Base-by-base conservation (phyloP, 441 rosid genomes). In the Theobroma grandiflorum region DNA sequence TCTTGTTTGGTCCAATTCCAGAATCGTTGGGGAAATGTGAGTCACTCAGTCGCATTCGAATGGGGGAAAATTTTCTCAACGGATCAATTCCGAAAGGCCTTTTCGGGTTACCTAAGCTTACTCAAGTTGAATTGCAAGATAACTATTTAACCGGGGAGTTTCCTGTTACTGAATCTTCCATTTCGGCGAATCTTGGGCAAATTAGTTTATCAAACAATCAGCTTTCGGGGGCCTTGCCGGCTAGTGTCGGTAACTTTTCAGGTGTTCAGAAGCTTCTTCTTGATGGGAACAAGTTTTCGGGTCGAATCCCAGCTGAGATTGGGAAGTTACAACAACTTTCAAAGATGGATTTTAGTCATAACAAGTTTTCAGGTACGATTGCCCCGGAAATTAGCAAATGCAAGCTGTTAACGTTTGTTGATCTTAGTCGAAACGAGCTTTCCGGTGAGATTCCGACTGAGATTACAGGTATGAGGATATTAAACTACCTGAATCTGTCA, bases 181-280 rank as follows among this genome's bases (percentile, higher is more conserved):
- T 89, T 8, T 86, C 99, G 1, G 80, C 74, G 63, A 92, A 84
- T 75, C 91, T 96, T 0, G 99, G 98, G 42, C 98, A 94, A 88
- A 86, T 96, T 59, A 94, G 93, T 78, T 86, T 96, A 11, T 96
- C 99, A 0, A 92, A 94, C 88, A 96, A 96, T 78, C 89, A 88
- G 79, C 92, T 96, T 15, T 87, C 93, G 0, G 99, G 99, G 71
- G 79, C 90, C 2, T 82, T 96, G 74, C 99, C 99, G 3, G 81
- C 93, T 0, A 88, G 81, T 14, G 84, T 96, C 2, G 98, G 98
- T 1, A 93, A 93, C 86, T 94, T 96, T 80, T 80, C 95, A 12
- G 97, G 93, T 10, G 93, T 96, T 12, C 99, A 96, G 85, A 96
- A 96, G 84, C 86, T 96, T 61, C 96, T 96, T 26, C 95, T 96